Conservation (phyloP, 108 stramenopile species). For the Aurantiochytrium sp. region DNA sequence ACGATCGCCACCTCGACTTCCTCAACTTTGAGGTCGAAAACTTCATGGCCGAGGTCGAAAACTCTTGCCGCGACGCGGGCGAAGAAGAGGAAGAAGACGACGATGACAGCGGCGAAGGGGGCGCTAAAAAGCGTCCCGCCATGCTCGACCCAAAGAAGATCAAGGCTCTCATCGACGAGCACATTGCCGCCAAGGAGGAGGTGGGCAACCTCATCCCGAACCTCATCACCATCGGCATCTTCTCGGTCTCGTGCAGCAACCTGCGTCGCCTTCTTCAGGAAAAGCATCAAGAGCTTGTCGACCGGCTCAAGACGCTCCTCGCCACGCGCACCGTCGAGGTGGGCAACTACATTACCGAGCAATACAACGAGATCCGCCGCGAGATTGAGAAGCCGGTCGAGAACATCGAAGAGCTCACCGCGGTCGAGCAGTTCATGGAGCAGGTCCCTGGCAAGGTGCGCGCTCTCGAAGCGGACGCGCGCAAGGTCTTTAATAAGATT, state of each 20-base stretch:
- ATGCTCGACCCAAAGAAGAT: conserved; percentile 51
- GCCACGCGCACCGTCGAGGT: conserved; percentile 33
- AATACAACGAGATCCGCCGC: conserved; percentile 40
- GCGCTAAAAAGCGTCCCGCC: conserved; percentile 16
- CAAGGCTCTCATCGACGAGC: conserved; percentile 40
- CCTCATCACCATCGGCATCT: conserved; percentile 50
- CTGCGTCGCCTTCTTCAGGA: conserved; percentile 39
- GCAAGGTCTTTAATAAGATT: conserved; percentile 47
- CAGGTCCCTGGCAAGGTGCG: conserved; percentile 36
- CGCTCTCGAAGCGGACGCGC: conserved; percentile 44
- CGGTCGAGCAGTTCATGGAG: conserved; percentile 40
- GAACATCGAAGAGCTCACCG: conserved; percentile 59
- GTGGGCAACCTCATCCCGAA: conserved; percentile 33
- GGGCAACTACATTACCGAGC: conserved; percentile 23
- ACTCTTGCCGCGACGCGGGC: not conserved
- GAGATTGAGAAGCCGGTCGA: conserved; percentile 42
- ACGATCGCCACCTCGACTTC: conserved; percentile 44
- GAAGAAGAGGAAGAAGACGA: conserved; percentile 46
- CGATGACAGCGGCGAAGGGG: not conserved
- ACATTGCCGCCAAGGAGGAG: conserved; percentile 37
- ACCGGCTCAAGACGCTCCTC: conserved; percentile 37
- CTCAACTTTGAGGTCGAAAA: conserved; percentile 56
- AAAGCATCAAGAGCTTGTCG: conserved; percentile 51
- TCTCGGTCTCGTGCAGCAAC: conserved; percentile 39
- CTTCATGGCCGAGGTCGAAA: conserved; percentile 37